Evolutionary conservation across 495 filamentous ascomycete genomes (phyloP).

Genomic region (Echria macrotheca): DNA sequence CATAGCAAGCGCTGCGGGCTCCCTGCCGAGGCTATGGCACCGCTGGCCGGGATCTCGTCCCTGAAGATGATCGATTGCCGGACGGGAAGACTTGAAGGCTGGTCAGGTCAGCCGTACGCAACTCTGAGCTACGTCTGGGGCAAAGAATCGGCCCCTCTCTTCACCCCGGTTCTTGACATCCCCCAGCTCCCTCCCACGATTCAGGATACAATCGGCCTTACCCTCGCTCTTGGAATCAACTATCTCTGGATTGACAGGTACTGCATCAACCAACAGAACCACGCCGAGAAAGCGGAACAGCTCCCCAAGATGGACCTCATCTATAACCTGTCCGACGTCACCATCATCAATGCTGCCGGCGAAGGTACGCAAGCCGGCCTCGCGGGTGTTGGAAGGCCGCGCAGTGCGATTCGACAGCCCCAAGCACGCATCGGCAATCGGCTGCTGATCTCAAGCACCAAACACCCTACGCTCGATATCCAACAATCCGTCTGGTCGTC

Average conservation of each 20-base stretch:
- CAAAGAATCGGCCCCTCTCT: slow-evolving; percentile 3
- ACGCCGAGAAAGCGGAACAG: neutral
- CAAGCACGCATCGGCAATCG: slow-evolving; percentile 2
- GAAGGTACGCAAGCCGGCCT: neutral
- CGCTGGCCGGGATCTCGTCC: slow-evolving; percentile 5
- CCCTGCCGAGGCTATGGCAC: slow-evolving; percentile 5
- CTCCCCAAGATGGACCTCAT: slow-evolving; percentile 4
- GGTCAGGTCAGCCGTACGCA: slow-evolving; percentile 5
- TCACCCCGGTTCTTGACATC: slow-evolving; percentile 1
- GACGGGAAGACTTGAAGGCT: slow-evolving; percentile 1
- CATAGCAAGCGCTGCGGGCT: slow-evolving; percentile 2
- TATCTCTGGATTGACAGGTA: slow-evolving; percentile 4
- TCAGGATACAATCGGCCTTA: slow-evolving; percentile 1
- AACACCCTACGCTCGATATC: neutral
- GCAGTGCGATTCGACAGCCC: slow-evolving; percentile 1
- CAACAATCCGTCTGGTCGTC: neutral
- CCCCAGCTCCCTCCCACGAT: slow-evolving; percentile 2
- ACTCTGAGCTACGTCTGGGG: slow-evolving; percentile 8
- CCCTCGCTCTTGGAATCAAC: neutral
- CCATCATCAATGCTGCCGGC: slow-evolving; percentile 1
- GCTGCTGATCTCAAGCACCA: neutral
- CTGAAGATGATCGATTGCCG: slow-evolving; percentile 2
- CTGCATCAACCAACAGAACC: slow-evolving; percentile 5
- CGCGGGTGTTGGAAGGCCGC: slow-evolving; percentile 1
- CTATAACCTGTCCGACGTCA: slow-evolving; percentile 1